Evolutionary conservation across 73 alveolate genomes (phyloP), one percentile per base, ranked within the genome.

Genomic region (Stentor roeselii): DNA sequence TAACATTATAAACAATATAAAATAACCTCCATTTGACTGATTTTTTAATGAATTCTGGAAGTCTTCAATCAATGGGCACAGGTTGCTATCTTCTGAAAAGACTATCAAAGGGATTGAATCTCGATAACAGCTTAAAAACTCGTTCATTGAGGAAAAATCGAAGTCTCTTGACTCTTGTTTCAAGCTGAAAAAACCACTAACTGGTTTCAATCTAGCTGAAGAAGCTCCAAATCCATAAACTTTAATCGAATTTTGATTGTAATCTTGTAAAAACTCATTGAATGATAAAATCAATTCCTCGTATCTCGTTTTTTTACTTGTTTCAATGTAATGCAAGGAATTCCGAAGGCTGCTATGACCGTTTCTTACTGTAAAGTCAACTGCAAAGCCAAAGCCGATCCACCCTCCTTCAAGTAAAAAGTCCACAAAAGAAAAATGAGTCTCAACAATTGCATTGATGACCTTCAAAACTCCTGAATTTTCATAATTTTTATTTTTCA

Each of bases 331-430:
- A 87, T 95, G 98, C 59, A 95, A 87, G 37, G 96, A 88, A 3
- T 27, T 1, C 3, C 91, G 85, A 59, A 85, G 85, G 42, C 60
- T n/a, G 27, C 93, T 92, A 1, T 75, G 75, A 3, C 87, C 84
- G 86, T 95, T 95, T 36, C 97, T 92, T 11, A 90, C 76, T 36
- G 98, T 95, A 83, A 90, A 95, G 86, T 95, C 98, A 11, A 95
- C 89, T 89, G 95, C 98, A 40, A 93, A 84, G 36, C 86, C 40
- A 14, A 93, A 76, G 74, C 91, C 93, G 74, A 95, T 89, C 60
- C 37, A 58, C 4, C 87, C 78, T 59, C 95, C 95, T n/a, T 82
- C 89, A 60, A 75, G 86, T 39, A 94, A 67, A 85, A 87, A 94
- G 83, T 93, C 97, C 60, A 94, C n/a, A 88, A 93, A 94, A 30